Conservation (phyloP, 1,284 basidiomycete species). For the Mycena sp. region DNA sequence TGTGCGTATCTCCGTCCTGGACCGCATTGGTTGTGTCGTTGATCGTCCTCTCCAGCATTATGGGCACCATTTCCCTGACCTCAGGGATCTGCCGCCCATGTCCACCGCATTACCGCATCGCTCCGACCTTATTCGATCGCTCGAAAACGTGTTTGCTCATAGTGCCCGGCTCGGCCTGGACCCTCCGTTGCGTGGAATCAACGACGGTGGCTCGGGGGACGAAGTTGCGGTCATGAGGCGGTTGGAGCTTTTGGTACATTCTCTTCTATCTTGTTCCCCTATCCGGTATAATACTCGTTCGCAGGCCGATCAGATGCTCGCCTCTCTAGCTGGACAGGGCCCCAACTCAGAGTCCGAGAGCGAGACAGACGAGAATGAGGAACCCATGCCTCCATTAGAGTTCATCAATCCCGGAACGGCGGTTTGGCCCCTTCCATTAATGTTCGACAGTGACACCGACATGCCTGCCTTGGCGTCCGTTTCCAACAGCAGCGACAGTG, state of each 20-base stretch:
- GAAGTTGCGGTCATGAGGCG: conserved; percentile 38
- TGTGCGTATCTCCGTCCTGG: conserved; percentile 38
- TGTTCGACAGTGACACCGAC: conserved; percentile 41
- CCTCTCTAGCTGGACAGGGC: conserved; percentile 21
- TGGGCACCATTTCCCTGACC: too few relatives aligned
- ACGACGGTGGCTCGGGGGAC: conserved; percentile 11
- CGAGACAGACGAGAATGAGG: conserved; percentile 17
- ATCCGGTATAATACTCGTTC: neutral
- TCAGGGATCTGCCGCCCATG: too few relatives aligned
- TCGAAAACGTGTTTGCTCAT: conserved; percentile 23
- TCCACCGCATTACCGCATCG: conserved; percentile 6
- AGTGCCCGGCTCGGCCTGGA: conserved; percentile 19
- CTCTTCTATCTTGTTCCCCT: neutral
- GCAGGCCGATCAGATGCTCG: conserved; percentile 42
- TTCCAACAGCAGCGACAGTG: conserved; percentile 37
- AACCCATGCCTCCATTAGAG: conserved; percentile 19
- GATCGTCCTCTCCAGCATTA: neutral
- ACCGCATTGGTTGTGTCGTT: neutral
- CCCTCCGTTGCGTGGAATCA: conserved; percentile 8
- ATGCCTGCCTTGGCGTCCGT: conserved; percentile 44
- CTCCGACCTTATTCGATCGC: conserved; percentile 21
- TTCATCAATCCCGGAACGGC: neutral
- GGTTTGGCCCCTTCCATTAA: conserved; percentile 15
- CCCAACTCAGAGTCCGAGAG: conserved; percentile 9
- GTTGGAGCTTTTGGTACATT: conserved; percentile 40